Conservation (phyloP, 805 yeast species). For the Yarrowia phangngaensis region DNA sequence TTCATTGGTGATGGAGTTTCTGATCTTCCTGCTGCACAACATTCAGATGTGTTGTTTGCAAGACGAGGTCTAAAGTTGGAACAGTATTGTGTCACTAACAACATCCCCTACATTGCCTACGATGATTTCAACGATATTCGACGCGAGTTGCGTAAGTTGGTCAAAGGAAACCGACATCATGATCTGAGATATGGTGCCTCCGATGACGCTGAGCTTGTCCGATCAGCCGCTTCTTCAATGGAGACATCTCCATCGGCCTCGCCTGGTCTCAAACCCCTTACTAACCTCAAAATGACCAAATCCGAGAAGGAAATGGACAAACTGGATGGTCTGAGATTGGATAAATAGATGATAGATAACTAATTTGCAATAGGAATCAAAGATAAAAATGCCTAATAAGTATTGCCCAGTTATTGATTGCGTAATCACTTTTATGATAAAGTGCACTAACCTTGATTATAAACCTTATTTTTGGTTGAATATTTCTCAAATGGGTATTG, state of each 20-base stretch:
- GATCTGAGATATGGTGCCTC: conserved; percentile 21
- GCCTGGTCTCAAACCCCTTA: conserved; percentile 22
- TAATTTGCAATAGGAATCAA: too few species aligned
- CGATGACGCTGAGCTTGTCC: conserved; percentile 21
- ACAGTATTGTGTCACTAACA: conserved; percentile 43
- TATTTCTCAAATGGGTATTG: too few species aligned
- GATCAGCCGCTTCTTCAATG: conserved; percentile 25
- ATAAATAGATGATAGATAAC: background rate
- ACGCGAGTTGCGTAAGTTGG: conserved; percentile 30
- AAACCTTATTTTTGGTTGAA: too few species aligned
- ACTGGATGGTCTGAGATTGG: conserved; percentile 14
- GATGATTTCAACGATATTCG: conserved; percentile 44
- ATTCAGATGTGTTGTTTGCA: conserved; percentile 46
- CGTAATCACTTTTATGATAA: too few species aligned
- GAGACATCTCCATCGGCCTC: conserved; percentile 21
- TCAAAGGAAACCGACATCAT: conserved; percentile 26
- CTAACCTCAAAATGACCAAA: conserved; percentile 23
- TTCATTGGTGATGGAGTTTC: conserved; percentile 59
- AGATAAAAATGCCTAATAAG: too few species aligned
- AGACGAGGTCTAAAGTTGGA: conserved; percentile 44
- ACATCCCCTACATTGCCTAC: conserved; percentile 44
- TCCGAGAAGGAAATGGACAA: conserved; percentile 23
- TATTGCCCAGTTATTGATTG: too few species aligned
- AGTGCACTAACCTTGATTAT: too few species aligned
- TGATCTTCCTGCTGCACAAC: conserved; percentile 46